Evolutionary conservation across 164 flowering plant genomes (phyloP), one percentile per base, ranked within the genome.

Genomic region (Aristolochia californica): DNA sequence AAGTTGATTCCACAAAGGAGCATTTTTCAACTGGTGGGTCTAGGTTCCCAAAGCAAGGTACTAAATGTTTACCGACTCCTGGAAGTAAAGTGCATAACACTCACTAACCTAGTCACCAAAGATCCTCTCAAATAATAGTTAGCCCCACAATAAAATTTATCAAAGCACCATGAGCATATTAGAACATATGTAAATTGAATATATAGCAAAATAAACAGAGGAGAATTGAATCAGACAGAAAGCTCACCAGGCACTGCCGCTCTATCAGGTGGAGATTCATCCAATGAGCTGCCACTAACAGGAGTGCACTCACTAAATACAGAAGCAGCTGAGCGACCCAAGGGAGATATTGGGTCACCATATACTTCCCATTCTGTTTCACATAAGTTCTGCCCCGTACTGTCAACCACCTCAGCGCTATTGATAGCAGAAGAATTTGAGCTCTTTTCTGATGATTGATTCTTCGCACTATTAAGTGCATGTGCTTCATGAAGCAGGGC

Each of bases 311-410:
- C 84, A 62, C 73, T 70, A 66, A 77, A 81, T 56, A 78, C 68
- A 13, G 87, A 83, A 14, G 85, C 71, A 38, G 74, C 74, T 53
- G 91, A 77, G 62, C 66, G 81, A 52, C 86, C 81, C 62, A 76
- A 53, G n/a, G 87, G 88, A 60, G 88, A 83, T 48, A 72, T 63
- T 13, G 82, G 75, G 22, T 83, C 95, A 48, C 74, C 62, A 60
- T 69, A 77, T 9, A 60, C 77, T 51, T 72, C 72, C 75, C 67
- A 68, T 34, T 47, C 69, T 38, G 67, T 43, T 30, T 68, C 66
- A 27, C 72, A 72, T 21, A 71, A 56, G 62, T 76, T 66, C 53
- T 65, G 61, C 21, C 56, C 45, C 28, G 74, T 66, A 66, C 67
- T 68, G 23, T 73, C 78, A 20, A 70, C 71, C 2, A 63, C 45